phyloP scores from a whole-genome alignment of 2,329 filamentous ascomycete species.

The Periconia sp. region DNA sequence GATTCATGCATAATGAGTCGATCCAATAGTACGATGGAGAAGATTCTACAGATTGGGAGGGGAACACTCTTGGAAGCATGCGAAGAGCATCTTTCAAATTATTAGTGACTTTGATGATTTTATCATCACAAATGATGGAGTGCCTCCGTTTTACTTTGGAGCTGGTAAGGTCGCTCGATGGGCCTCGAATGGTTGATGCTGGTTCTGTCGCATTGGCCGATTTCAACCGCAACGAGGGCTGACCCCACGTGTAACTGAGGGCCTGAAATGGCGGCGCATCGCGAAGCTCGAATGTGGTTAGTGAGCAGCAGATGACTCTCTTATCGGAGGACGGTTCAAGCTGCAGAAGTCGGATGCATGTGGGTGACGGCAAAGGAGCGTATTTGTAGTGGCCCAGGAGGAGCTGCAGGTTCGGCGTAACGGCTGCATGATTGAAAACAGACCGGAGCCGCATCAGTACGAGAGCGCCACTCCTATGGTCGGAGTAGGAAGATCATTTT shows the following conservation, averaged over 20 bases:
- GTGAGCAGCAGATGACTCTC: conserved; percentile 13
- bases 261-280: conserved; percentile 22
- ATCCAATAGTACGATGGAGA: conserved; percentile 27
- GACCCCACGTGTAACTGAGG: conserved; percentile 24
- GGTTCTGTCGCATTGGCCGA: not conserved
- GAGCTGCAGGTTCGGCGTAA: conserved; percentile 16
- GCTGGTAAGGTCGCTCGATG: not conserved
- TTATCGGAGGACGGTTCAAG: conserved; percentile 15
- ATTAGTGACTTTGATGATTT: conserved; percentile 19
- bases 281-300: conserved; percentile 19
- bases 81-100: conserved; percentile 26
- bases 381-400: conserved; percentile 21
- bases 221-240: conserved; percentile 9
- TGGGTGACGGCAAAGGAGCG: conserved; percentile 19
- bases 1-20: conserved; percentile 34
- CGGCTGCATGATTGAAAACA: conserved; percentile 15
- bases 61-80: conserved; percentile 19
- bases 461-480: not conserved
- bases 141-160: conserved; percentile 8
- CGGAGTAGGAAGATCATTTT: not conserved
- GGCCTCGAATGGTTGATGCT: no score
- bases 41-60: conserved; percentile 2
- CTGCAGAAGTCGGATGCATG: conserved; percentile 23
- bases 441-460: conserved; percentile 20
- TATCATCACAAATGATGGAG: conserved; percentile 22